Base-by-base conservation (phyloP, 176 grass and related monocot species). In the Paspalum vaginatum region DNA sequence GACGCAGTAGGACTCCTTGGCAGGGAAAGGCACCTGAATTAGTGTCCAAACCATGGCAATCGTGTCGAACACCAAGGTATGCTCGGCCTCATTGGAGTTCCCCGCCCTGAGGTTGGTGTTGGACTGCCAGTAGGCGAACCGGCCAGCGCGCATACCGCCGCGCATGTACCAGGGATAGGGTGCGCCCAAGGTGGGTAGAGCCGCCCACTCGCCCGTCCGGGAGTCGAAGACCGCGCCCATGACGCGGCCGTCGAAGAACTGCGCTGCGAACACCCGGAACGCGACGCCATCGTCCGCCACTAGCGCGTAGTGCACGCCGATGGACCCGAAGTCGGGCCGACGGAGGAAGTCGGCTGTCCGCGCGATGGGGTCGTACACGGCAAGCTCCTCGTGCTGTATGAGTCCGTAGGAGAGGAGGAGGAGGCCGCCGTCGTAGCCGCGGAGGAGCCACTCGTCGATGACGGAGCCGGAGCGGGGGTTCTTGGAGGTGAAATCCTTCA, bases 361-460 rank as follows among this genome's bases (percentile, higher is more conserved):
- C 4, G 58, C 66, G 56, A 85, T 18, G 17, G 75, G 83, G 18
- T 79, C 75, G 37, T 85, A 85, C 21, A 78, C 83, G 56, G 65
- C 75, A 46, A 85, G 83, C 3, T 84, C 6, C 4, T 78, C 5
- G 0, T 0, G 2, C n/a, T 18, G 10, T 3, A 21, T 0, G 14
- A 37, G 4, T 56, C 74, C 83, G 8, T 56, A 44, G 22, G 75
- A 70, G 14, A 78, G 75, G 75, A 78, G 83, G 17, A 53, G 37
- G 74, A 5, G 65, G 67, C 83, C 66, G 46, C 55, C 75, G 38
- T 53, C 55, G 24, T 65, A 62, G 65, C 75, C 15, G 0, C 55
- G 75, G 27, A 78, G 74, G 55, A 46, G 45, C 83, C 75, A 78
- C 37, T 63, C 38, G 21, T 77, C 6, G 12, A n/a, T 4, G 22